Evolutionary conservation across 345 rosid genomes (phyloP).

Genomic region (Bruguiera gymnorhiza): DNA sequence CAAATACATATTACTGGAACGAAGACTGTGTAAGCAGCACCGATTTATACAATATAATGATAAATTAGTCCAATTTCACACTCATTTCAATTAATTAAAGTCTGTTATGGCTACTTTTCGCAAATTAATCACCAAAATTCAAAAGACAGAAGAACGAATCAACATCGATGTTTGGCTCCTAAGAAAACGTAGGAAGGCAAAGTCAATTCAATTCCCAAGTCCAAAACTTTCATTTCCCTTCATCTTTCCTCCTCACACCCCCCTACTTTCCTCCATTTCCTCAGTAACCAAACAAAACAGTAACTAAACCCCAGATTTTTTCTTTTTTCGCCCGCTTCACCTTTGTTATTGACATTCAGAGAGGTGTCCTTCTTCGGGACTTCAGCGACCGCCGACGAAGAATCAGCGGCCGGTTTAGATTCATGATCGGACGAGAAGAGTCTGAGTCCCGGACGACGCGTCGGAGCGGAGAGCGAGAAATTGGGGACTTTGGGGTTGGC

Average conservation of each 20-base stretch:
- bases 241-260: background rate
- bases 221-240: background rate
- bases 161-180: background rate
- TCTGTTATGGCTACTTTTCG: background rate
- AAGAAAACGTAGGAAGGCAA: background rate
- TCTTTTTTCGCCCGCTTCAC: slow-evolving; percentile 33
- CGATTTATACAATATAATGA: background rate
- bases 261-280: background rate
- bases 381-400: slow-evolving; percentile 13
- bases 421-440: slow-evolving; percentile 46
- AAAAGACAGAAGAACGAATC: background rate
- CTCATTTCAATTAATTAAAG: background rate
- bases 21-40: too few relatives aligned
- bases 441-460: slow-evolving; percentile 24
- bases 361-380: slow-evolving; percentile 23
- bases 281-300: background rate
- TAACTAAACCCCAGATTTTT: background rate
- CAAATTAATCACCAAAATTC: background rate
- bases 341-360: slow-evolving; percentile 29
- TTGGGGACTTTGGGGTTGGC: background rate
- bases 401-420: slow-evolving; percentile 21
- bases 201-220: background rate
- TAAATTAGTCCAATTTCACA: background rate
- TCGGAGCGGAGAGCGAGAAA: slow-evolving; percentile 15
- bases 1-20: background rate